These are phyloP conservation scores for Microbotryum intermedium DNA, from an alignment of 1,284 basidiomycete genomes.

Conservation along the genomic window DNA sequence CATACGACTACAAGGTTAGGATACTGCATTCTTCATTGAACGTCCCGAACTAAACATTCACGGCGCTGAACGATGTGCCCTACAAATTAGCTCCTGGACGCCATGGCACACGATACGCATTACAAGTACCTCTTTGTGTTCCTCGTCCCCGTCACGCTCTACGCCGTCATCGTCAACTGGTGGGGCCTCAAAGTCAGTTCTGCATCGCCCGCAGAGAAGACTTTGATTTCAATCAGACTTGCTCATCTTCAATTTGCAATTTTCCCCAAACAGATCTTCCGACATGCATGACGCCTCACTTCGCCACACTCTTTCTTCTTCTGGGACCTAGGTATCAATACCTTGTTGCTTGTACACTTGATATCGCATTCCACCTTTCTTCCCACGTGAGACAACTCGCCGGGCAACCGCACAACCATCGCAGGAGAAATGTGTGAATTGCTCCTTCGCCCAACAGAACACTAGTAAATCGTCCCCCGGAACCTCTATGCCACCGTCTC, in stretches of 20 bases:
- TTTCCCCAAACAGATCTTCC: slow-evolving; percentile 18
- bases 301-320: too few species aligned
- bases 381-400: too few species aligned
- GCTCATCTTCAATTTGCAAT: background rate
- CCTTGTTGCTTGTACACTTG: too few species aligned
- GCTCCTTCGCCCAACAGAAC: too few species aligned
- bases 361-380: too few species aligned
- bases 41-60: background rate
- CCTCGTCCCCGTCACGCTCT: slow-evolving; percentile 67
- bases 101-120: slow-evolving; percentile 60
- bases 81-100: slow-evolving; percentile 58
- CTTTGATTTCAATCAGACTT: background rate
- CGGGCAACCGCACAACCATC: too few species aligned
- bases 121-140: slow-evolving; percentile 80
- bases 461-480: too few species aligned
- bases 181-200: slow-evolving; percentile 39
- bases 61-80: slow-evolving; percentile 1
- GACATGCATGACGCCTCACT: slow-evolving; percentile 15
- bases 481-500: too few species aligned
- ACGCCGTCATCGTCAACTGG: slow-evolving; percentile 93
- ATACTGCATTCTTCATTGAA: background rate
- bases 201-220: too few species aligned
- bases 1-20: slow-evolving; percentile 3
- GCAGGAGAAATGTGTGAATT: too few species aligned
- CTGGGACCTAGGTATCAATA: too few species aligned